Percentiles rank a stretch among this genome's conserved stretches.
Conservation (phyloP, 768 basidiomycete species). For the Rhizopogon salebrosus region DNA sequence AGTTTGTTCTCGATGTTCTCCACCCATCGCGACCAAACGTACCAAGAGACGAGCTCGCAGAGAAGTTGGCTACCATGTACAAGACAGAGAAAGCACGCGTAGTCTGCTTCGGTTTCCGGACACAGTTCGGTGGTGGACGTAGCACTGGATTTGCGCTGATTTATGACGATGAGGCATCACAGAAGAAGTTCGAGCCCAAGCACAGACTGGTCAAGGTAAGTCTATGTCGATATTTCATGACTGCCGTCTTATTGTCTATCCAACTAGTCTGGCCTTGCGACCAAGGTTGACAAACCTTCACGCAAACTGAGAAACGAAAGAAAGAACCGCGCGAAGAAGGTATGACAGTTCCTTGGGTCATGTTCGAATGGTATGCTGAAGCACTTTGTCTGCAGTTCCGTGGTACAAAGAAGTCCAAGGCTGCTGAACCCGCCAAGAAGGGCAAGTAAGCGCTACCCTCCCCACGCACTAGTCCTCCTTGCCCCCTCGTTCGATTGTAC, state of each 20-base stretch:
- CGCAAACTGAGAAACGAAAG: slow-evolving; percentile 99
- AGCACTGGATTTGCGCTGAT: slow-evolving; percentile 97
- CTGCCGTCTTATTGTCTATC: slow-evolving; percentile 2
- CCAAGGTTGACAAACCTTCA: slow-evolving; percentile 86
- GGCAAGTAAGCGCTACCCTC: slow-evolving; percentile 58
- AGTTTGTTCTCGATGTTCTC: slow-evolving; percentile 92
- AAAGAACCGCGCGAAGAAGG: slow-evolving; percentile 99
- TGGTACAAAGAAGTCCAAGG: slow-evolving; percentile 94
- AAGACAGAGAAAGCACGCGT: slow-evolving; percentile 89
- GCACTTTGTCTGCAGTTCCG: slow-evolving; percentile 56
- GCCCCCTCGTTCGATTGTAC: slow-evolving; percentile 15
- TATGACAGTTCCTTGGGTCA: slow-evolving; percentile 25
- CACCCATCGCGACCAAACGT: slow-evolving; percentile 96
- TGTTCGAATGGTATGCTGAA: slow-evolving; percentile 7
- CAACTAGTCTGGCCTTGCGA: slow-evolving; percentile 54
- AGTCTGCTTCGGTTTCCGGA: slow-evolving; percentile 90
- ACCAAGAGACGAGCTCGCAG: slow-evolving; percentile 84
- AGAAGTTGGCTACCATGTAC: slow-evolving; percentile 90
- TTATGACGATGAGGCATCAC: slow-evolving; percentile 92
- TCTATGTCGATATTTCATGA: slow-evolving; percentile 28
- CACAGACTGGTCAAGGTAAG: slow-evolving; percentile 87
- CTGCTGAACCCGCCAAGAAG: slow-evolving; percentile 88
- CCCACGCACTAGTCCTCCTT: slow-evolving; percentile 9
- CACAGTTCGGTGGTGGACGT: slow-evolving; percentile 96
- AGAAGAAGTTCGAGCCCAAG: slow-evolving; percentile 97